Conservation (phyloP, 2,329 filamentous ascomycete species). For the Penicillium sp. region DNA sequence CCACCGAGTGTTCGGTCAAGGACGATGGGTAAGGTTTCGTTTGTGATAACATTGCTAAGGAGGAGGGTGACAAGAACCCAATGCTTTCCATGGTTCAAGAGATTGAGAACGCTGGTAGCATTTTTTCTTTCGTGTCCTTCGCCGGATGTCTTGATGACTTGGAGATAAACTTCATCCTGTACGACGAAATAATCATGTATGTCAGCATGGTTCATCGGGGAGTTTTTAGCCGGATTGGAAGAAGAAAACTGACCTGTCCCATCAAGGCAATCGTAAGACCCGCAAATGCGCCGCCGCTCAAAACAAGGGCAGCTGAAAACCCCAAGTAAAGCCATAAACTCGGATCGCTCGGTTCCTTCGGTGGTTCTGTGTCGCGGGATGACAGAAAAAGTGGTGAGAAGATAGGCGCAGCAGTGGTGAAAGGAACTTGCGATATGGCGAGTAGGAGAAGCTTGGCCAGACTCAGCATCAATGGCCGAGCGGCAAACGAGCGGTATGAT, state of each 20-base stretch:
- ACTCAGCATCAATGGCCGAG: slow-evolving; percentile 34
- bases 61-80: slow-evolving; percentile 95
- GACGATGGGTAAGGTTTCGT: slow-evolving; percentile 91
- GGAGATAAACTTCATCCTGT: slow-evolving; percentile 84
- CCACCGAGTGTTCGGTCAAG: slow-evolving; percentile 88
- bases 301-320: slow-evolving; percentile 68
- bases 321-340: slow-evolving; percentile 72
- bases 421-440: slow-evolving; percentile 31
- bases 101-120: slow-evolving; percentile 66
- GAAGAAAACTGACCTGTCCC: slow-evolving; percentile 44
- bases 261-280: slow-evolving; percentile 66
- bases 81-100: slow-evolving; percentile 84
- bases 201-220: slow-evolving; percentile 1
- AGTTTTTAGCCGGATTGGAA: slow-evolving; percentile 20
- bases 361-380: slow-evolving; percentile 31
- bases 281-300: slow-evolving; percentile 86
- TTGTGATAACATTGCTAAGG: slow-evolving; percentile 93
- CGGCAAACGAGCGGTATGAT: slow-evolving; percentile 27
- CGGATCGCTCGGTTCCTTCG: slow-evolving; percentile 50
- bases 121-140: slow-evolving; percentile 79
- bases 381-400: slow-evolving; percentile 14
- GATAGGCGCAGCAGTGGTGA: slow-evolving; percentile 33
- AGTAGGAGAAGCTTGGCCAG: slow-evolving; percentile 37
- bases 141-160: slow-evolving; percentile 80
- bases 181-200: slow-evolving; percentile 33